Evolutionary conservation across 257 asterid genomes (phyloP).

Genomic region (Mentha longifolia): DNA sequence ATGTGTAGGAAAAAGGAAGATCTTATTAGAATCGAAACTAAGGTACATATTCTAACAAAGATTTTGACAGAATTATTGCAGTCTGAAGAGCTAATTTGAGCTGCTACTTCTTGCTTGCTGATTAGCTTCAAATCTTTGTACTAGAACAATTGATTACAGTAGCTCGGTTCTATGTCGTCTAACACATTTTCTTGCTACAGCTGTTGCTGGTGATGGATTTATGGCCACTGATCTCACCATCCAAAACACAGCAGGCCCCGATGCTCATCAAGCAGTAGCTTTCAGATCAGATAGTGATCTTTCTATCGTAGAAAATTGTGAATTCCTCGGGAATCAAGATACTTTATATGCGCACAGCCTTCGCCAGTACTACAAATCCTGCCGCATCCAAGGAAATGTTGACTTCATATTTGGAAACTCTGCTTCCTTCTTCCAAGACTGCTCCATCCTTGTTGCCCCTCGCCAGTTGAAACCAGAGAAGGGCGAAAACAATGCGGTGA

Average conservation of each 20-base stretch:
- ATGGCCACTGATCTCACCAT: constrained; percentile 55
- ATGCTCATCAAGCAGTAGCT: constrained; percentile 63
- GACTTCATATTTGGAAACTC: constrained; percentile 64
- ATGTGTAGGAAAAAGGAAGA: too few relatives aligned
- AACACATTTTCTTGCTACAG: constrained; percentile 15
- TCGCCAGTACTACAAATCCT: constrained; percentile 60
- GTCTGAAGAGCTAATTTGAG: not conserved
- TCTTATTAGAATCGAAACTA: too few relatives aligned
- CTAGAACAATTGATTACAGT: not conserved
- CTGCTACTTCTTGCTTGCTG: not conserved
- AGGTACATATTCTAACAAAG: not conserved
- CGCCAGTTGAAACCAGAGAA: constrained; percentile 46
- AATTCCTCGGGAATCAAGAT: constrained; percentile 61
- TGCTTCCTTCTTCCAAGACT: constrained; percentile 51
- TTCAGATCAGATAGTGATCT: constrained; percentile 53
- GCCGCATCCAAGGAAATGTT: constrained; percentile 57
- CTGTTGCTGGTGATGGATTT: constrained; percentile 57
- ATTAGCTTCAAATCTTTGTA: not conserved
- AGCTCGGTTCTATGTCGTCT: not conserved
- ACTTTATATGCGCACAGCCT: constrained; percentile 51
- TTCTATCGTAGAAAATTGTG: constrained; percentile 50
- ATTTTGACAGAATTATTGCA: not conserved
- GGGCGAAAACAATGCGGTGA: constrained; percentile 56
- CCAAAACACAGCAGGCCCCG: constrained; percentile 60
- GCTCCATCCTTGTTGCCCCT: constrained; percentile 47